Evolutionary conservation across 495 filamentous ascomycete genomes (phyloP), one percentile per base, ranked within the genome.

Genomic region (Aspergillus cristatus): DNA sequence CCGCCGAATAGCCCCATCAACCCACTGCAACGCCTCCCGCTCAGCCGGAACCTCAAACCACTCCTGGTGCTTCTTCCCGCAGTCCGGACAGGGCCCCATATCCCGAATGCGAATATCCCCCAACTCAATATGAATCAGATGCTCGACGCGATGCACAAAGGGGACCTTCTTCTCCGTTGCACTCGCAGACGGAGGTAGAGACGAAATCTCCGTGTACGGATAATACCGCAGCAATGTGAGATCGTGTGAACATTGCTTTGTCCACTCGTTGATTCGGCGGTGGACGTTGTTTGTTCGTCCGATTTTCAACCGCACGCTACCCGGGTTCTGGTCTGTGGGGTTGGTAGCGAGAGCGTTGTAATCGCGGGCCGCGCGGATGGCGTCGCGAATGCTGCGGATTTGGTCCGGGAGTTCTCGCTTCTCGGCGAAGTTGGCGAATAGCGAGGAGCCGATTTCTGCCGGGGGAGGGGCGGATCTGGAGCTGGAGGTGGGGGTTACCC

Each of bases 11-110:
- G 86, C 75, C 38, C 84, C 86, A 68, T 99, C 89, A 4, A 97
- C 82, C 16, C 60, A 72, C 39, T 65, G 73, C 8, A 97, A 63
- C 0, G 81, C 83, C 8, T 80, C 67, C 48, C 79, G 74, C 13
- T 62, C 75, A 2, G 85, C 87, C 35, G 84, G 76, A 6, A 97
- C 76, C 58, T 91, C 88, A 58, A 99, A 97, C 91, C 91, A 99
- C 58, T 99, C 91, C 26, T 78, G 67, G 60, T 99, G 93, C 47
- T 84, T 81, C 57, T 79, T 86, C 8, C 89, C 88, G 55, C 91
- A 99, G 6, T 74, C 74, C 6, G 64, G 58, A 54, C 91, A 99
- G 31, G 70, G 70, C 13, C 79, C 75, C 55, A 81, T 64, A 24
- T 88, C 74, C 51, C 76, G 71, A 7, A 86, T 63, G 12, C 82